A percentile compares a stretch with the other conserved stretches of the same genome.
phyloP scores from a whole-genome alignment of 2,329 filamentous ascomycete genomes.

The Paecilomyces niveus region DNA sequence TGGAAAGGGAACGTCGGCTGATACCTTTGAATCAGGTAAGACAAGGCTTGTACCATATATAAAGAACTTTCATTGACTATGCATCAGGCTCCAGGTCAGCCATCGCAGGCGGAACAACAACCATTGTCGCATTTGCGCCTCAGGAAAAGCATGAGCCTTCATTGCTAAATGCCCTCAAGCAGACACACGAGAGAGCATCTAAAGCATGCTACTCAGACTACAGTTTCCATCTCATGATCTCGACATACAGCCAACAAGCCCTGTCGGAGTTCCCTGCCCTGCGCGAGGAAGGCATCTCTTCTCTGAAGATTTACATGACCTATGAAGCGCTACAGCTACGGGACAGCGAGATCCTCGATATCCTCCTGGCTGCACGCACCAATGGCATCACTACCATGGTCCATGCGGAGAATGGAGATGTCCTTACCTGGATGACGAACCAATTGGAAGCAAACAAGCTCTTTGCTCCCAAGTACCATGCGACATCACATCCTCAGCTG shows the following conservation, averaged over 20 bases:
- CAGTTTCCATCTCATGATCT: conserved; percentile 45
- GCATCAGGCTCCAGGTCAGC: conserved; percentile 35
- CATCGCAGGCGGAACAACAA: conserved; percentile 44
- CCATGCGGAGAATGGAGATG: conserved; percentile 40
- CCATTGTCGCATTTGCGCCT: conserved; percentile 43
- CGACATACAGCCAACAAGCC: conserved; percentile 21
- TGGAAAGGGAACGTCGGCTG: conserved; percentile 26
- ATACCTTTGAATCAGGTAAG: conserved; percentile 35
- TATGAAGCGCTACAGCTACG: conserved; percentile 36
- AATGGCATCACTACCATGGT: conserved; percentile 34
- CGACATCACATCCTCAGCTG: conserved; percentile 32
- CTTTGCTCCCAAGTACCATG: conserved; percentile 36
- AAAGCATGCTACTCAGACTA: conserved; percentile 45
- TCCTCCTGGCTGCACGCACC: conserved; percentile 34
- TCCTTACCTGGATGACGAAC: conserved; percentile 32
- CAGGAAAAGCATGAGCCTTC: conserved; percentile 40
- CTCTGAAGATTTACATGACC: conserved; percentile 44
- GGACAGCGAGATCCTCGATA: conserved; percentile 36
- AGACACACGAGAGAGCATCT: conserved; percentile 36
- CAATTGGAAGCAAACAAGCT: conserved; percentile 27
- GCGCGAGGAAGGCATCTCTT: conserved; percentile 34
- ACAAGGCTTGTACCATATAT: neutral
- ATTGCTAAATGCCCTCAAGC: conserved; percentile 36
- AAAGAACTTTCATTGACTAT: neutral
- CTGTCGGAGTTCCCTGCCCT: conserved; percentile 32